A percentile compares a stretch with the other conserved stretches of the same genome.
Evolutionary conservation across 2,329 filamentous ascomycete species (phyloP).

Genomic region (Cladosporium sp.): DNA sequence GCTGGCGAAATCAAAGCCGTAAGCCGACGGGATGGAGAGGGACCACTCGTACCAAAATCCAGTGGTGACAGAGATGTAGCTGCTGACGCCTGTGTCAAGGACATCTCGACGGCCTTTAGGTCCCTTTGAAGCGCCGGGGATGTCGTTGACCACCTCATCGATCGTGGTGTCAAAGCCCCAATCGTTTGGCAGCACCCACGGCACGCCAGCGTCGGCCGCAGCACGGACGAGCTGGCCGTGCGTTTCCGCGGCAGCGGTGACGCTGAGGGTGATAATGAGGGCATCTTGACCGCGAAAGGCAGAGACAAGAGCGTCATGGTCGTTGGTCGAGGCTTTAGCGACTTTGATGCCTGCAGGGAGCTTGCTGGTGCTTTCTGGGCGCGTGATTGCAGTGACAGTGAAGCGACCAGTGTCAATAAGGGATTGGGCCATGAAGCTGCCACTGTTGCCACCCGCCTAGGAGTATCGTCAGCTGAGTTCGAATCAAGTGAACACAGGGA

Average conservation of each 20-base stretch:
- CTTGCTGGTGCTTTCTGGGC: conserved; percentile 36
- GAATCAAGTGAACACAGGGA: neutral
- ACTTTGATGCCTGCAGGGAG: conserved; percentile 37
- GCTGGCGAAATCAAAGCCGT: conserved; percentile 34
- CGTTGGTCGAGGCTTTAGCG: conserved; percentile 43
- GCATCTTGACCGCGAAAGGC: conserved; percentile 34
- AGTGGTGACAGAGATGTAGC: conserved; percentile 23
- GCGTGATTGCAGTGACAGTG: conserved; percentile 46
- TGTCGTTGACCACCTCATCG: conserved; percentile 20
- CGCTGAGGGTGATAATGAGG: conserved; percentile 35
- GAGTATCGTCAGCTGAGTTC: neutral
- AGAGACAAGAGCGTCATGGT: conserved; percentile 31
- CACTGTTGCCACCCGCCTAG: conserved; percentile 34
- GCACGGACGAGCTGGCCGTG: conserved; percentile 30
- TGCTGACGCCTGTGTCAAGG: conserved; percentile 21
- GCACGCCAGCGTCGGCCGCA: conserved; percentile 33
- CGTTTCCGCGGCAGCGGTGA: conserved; percentile 25
- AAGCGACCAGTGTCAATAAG: conserved; percentile 42
- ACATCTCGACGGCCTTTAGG: conserved; percentile 20
- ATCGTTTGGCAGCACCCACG: conserved; percentile 37
- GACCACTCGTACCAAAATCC: conserved; percentile 35
- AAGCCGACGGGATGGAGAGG: conserved; percentile 26
- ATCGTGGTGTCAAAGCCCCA: conserved; percentile 28
- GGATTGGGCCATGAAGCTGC: conserved; percentile 33
- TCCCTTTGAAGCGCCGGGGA: conserved; percentile 13